phyloP scores from a whole-genome alignment of 1,284 basidiomycete species.

The Naganishia cerealis region DNA sequence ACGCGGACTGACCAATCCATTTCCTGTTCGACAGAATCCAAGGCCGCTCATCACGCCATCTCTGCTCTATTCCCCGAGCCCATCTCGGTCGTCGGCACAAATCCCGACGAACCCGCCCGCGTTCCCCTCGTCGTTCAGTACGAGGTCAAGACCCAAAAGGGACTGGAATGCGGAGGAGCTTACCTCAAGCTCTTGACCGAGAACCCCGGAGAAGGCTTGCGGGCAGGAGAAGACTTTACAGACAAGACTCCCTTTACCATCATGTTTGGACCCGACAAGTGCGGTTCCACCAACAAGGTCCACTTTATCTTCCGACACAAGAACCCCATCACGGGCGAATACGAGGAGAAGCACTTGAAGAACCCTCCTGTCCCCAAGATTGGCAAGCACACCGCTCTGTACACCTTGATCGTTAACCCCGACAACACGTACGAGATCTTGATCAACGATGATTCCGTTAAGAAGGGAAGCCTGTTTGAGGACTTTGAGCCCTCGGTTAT shows the following conservation, averaged over 20 bases:
- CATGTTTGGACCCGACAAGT: slow-evolving; percentile 78
- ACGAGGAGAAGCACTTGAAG: slow-evolving; percentile 94
- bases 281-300: slow-evolving; percentile 60
- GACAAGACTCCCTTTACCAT: slow-evolving; percentile 97
- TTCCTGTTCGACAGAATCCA: slow-evolving; percentile 49
- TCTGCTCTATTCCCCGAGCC: slow-evolving; percentile 81
- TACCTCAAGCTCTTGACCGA: slow-evolving; percentile 89
- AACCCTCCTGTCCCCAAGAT: slow-evolving; percentile 79
- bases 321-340: slow-evolving; percentile 84
- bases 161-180: slow-evolving; percentile 97
- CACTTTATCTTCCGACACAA: slow-evolving; percentile 98
- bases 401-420: slow-evolving; percentile 87
- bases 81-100: slow-evolving; percentile 32
- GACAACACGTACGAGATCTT: slow-evolving; percentile 92
- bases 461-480: slow-evolving; percentile 81
- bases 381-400: slow-evolving; percentile 84
- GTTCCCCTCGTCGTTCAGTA: slow-evolving; percentile 96
- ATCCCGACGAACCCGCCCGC: slow-evolving; percentile 68
- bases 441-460: slow-evolving; percentile 82
- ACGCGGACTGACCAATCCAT: not conserved
- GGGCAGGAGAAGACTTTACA: slow-evolving; percentile 89
- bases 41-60: slow-evolving; percentile 75
- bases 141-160: slow-evolving; percentile 99
- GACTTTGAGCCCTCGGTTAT: slow-evolving; percentile 96
- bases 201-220: slow-evolving; percentile 64